These are phyloP conservation scores for Hyphopichia pseudoburtonii DNA, from an alignment of 1,139 yeast species.

Conservation along the genomic window DNA sequence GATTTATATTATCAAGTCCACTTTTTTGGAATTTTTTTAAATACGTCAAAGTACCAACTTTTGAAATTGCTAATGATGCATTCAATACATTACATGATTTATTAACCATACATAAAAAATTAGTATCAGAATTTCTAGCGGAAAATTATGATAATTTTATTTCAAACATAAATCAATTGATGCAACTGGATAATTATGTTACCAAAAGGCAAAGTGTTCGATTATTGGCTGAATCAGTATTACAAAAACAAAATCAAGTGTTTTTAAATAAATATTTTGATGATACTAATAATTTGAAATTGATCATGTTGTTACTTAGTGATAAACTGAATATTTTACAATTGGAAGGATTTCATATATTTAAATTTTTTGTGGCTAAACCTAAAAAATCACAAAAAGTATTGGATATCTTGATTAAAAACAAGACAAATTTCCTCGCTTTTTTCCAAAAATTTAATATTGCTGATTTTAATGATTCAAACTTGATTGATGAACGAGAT, in stretches of 20 bases:
- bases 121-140: conserved; percentile 69
- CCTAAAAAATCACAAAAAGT: conserved; percentile 85
- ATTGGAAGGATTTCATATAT: conserved; percentile 87
- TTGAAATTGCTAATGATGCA: conserved; percentile 89
- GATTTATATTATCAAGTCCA: conserved; percentile 52
- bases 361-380: conserved; percentile 91
- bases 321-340: conserved; percentile 90
- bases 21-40: conserved; percentile 81
- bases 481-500: conserved; percentile 75
- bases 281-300: conserved; percentile 76
- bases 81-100: conserved; percentile 74
- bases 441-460: conserved; percentile 69
- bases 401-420: conserved; percentile 77
- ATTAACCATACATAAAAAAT: conserved; percentile 64
- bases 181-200: conserved; percentile 80
- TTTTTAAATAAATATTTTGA: conserved; percentile 78
- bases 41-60: conserved; percentile 71
- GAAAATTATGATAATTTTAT: conserved; percentile 58
- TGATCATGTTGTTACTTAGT: conserved; percentile 81
- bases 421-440: conserved; percentile 70
- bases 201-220: conserved; percentile 89
- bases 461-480: conserved; percentile 63
- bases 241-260: conserved; percentile 67
- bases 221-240: conserved; percentile 71
- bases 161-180: conserved; percentile 60